Evolutionary conservation across 495 filamentous ascomycete genomes (phyloP).

Genomic region (Talaromyces adpressus): DNA sequence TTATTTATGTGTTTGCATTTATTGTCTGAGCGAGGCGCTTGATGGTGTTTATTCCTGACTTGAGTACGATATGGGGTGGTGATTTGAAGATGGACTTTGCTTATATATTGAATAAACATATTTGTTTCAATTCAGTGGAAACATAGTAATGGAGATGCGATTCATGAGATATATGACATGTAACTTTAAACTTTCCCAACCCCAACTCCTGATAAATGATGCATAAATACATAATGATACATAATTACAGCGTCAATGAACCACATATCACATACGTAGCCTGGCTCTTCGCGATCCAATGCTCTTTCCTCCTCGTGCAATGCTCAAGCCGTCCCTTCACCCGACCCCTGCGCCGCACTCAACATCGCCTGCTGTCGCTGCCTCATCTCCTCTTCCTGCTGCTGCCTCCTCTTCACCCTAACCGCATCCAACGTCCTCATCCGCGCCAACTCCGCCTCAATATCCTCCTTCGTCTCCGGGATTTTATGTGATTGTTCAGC

Average conservation of each 20-base stretch:
- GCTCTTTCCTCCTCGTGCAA: not conserved
- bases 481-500: constrained; percentile 80
- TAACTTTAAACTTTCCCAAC: not conserved
- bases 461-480: constrained; percentile 83
- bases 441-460: constrained; percentile 66
- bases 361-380: constrained; percentile 20
- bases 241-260: not conserved
- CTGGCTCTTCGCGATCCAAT: not conserved
- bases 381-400: constrained; percentile 49
- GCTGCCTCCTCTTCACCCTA: constrained; percentile 46
- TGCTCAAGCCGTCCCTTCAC: not conserved
- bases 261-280: not conserved
- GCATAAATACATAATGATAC: not conserved
- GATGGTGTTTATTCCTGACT: not conserved
- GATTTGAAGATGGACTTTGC: not conserved
- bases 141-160: not conserved
- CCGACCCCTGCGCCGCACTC: not conserved
- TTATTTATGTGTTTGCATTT: not conserved
- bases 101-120: not conserved
- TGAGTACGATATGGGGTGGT: not conserved
- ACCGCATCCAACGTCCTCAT: constrained; percentile 47
- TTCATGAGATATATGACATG: not conserved
- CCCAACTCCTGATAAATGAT: not conserved
- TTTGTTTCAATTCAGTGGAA: not conserved
- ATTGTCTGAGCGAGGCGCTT: not conserved